These are phyloP conservation scores for Fusarium luffae DNA, from an alignment of 2,329 filamentous ascomycete genomes.

Conservation along the genomic window DNA sequence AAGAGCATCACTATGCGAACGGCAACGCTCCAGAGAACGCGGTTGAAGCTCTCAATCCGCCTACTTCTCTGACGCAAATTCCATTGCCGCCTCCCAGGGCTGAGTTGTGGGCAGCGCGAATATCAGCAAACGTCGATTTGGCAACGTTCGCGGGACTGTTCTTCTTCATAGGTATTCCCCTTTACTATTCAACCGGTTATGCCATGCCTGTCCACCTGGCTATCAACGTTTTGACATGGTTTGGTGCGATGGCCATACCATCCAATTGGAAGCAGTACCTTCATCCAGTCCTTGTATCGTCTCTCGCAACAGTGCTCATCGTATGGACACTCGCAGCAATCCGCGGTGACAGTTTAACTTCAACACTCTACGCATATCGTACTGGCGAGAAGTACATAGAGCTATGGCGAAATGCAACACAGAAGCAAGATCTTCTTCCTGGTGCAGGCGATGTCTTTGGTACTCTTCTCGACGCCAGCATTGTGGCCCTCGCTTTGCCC, in stretches of 20 bases:
- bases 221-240: constrained; percentile 64
- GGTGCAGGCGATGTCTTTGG: constrained; percentile 68
- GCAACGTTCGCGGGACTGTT: constrained; percentile 59
- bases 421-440: constrained; percentile 48
- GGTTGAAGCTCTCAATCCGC: constrained; percentile 35
- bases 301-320: constrained; percentile 62
- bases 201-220: constrained; percentile 60
- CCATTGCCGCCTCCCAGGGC: constrained; percentile 58
- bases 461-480: constrained; percentile 66
- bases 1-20: constrained; percentile 44
- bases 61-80: constrained; percentile 51
- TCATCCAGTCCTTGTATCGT: constrained; percentile 68
- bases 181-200: constrained; percentile 65
- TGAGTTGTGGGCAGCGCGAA: constrained; percentile 61
- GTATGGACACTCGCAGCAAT: constrained; percentile 65
- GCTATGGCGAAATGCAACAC: constrained; percentile 57
- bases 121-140: constrained; percentile 59
- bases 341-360: constrained; percentile 53
- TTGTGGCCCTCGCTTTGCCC: constrained; percentile 68
- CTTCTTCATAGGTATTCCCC: constrained; percentile 63
- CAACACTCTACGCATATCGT: constrained; percentile 60
- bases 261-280: constrained; percentile 61
- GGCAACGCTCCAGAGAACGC: constrained; percentile 28
- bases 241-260: constrained; percentile 61
- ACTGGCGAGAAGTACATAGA: constrained; percentile 64